Conservation (phyloP, 345 rosid species). For the Eucalyptus urophylla region DNA sequence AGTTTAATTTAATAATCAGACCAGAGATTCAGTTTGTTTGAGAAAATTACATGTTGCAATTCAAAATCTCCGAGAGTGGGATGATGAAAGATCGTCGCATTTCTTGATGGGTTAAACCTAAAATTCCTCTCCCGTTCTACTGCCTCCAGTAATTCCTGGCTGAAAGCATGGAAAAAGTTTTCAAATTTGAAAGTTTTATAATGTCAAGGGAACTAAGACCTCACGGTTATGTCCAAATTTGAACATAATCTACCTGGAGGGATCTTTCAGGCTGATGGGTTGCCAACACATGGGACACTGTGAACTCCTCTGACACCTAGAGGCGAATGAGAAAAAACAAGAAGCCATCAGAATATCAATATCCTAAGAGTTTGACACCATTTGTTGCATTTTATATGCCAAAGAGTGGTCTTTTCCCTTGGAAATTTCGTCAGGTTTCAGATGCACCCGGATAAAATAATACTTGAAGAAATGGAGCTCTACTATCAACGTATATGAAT, state of each 20-base stretch:
- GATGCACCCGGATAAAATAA: background rate
- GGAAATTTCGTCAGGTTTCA: background rate
- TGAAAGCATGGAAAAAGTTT: background rate
- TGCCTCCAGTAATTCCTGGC: slow-evolving; percentile 92
- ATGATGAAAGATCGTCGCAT: slow-evolving; percentile 85
- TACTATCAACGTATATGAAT: background rate
- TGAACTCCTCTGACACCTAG: slow-evolving; percentile 97
- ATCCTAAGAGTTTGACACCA: background rate
- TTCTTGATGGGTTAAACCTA: slow-evolving; percentile 65
- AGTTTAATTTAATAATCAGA: background rate
- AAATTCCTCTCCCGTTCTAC: slow-evolving; percentile 76
- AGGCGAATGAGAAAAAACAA: background rate
- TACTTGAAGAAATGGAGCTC: background rate
- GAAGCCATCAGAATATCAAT: background rate
- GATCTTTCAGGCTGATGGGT: slow-evolving; percentile 82
- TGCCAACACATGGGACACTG: slow-evolving; percentile 99
- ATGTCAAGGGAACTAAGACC: background rate
- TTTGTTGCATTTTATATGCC: background rate
- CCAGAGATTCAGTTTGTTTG: background rate
- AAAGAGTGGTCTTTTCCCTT: background rate
- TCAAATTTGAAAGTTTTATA: background rate
- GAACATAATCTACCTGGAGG: slow-evolving; percentile 39
- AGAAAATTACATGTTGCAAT: slow-evolving; percentile 51
- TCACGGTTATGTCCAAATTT: background rate
- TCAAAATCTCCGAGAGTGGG: slow-evolving; percentile 95